phyloP scores from a whole-genome alignment of 2,329 filamentous ascomycete genomes.

The Colletotrichum orbiculare region DNA sequence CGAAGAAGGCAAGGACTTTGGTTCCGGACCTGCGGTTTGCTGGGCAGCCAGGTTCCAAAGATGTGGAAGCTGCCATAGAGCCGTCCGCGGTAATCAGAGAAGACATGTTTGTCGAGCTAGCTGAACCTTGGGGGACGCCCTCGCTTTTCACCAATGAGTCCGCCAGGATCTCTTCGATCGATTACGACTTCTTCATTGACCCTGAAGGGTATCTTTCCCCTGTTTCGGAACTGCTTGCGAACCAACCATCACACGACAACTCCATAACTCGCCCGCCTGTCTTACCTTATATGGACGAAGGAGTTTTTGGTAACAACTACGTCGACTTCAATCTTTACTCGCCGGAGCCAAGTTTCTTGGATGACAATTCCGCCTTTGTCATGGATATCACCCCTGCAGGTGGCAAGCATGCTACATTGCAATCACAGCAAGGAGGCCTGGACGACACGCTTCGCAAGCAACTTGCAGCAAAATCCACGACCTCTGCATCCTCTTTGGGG shows the following conservation, averaged over 20 bases:
- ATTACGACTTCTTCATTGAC: constrained; percentile 60
- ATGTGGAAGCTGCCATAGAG: too few relatives aligned
- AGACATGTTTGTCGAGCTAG: constrained; percentile 23
- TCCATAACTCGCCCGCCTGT: constrained; percentile 21
- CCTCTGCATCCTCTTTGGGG: too few relatives aligned
- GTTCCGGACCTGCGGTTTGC: constrained; percentile 27
- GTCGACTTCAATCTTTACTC: constrained; percentile 68
- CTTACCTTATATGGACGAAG: constrained; percentile 56
- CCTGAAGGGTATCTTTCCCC: constrained; percentile 56
- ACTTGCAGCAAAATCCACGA: too few relatives aligned
- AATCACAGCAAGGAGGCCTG: neutral
- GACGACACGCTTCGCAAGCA: too few relatives aligned
- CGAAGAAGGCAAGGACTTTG: constrained; percentile 55
- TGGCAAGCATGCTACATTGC: neutral
- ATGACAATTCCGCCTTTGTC: constrained; percentile 58
- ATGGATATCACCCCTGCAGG: constrained; percentile 37
- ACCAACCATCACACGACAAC: constrained; percentile 5
- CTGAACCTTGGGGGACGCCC: constrained; percentile 58
- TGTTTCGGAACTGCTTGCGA: constrained; percentile 38
- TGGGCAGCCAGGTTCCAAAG: too few relatives aligned
- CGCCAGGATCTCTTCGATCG: constrained; percentile 45
- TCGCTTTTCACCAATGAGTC: constrained; percentile 56
- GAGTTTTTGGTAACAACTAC: constrained; percentile 55
- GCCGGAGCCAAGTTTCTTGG: constrained; percentile 58
- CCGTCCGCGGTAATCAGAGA: neutral